Base-by-base conservation (phyloP, 2,329 filamentous ascomycete species). In the Stemphylium vesicarium region DNA sequence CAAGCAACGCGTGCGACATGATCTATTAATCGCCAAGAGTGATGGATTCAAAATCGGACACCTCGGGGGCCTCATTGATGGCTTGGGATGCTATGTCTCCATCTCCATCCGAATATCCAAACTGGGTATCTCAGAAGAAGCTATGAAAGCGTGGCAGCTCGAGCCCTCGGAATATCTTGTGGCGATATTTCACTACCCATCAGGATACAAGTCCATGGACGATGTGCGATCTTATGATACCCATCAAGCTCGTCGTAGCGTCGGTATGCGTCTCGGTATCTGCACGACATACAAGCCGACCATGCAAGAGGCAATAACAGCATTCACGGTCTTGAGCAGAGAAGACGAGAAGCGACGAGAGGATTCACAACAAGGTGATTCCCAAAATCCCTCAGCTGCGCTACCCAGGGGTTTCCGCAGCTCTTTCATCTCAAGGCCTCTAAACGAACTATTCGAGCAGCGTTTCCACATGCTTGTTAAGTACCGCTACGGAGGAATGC, bases 141-240 rank as follows among this genome's bases (percentile, higher is more conserved):
- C 86, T 0, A 84, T 91, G 74, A 82, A 88, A 66, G 90, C 92
- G 1, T 96, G 92, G 92, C 83, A 88, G 56, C 72, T 96, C 10
- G 75, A 83, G 12, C 75, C 80, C 0, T 75, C 80, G 0, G 88
- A 92, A 31, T 93, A 94, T 66, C 73, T 96, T 35, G 83, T 94
- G 4, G 79, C 96, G 4, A 78, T 96, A 18, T 82, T 95, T 38
- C 83, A 83, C 32, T 89, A 89, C 60, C 76, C 80, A 0, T 72
- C 75, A n/a, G 81, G 79, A 0, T 96, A 96, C 72, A 81, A 79
- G 29, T 77, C 78, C 3, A 77, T 89, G 43, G 82, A 88, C 13
- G 70, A 83, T 0, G 71, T 90, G 9, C 69, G 84, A 12, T 68
- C 73, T 0, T 72, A 77, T 49, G 69, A 80, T 50, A 68, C 70